Conservation (phyloP, 257 asterid genomes). For the Apocynum venetum region DNA sequence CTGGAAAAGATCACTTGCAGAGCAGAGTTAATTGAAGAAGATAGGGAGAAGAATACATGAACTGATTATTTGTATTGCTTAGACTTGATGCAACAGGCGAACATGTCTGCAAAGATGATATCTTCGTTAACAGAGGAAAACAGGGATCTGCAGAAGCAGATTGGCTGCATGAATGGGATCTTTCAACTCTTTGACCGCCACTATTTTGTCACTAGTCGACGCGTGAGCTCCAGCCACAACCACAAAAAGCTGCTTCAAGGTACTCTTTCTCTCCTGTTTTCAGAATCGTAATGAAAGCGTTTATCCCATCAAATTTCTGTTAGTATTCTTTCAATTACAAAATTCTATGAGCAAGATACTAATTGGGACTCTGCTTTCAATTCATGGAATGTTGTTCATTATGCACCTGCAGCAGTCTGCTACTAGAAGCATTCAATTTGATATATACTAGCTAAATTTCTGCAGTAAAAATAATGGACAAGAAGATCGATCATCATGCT, state of each 20-base stretch:
- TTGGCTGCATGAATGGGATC: conserved; percentile 94
- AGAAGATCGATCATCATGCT: neutral
- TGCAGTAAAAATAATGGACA: neutral
- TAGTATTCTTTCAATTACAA: neutral
- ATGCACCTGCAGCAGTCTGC: too few species aligned
- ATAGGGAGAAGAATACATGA: neutral
- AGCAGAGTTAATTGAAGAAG: conserved; percentile 12
- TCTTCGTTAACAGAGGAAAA: conserved; percentile 47
- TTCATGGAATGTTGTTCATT: too few species aligned
- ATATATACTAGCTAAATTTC: neutral
- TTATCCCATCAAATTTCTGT: neutral
- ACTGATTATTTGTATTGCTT: conserved; percentile 9
- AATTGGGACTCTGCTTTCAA: too few species aligned
- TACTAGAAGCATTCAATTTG: too few species aligned
- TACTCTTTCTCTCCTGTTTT: conserved; percentile 17
- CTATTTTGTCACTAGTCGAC: conserved; percentile 58
- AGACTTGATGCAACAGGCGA: conserved; percentile 18
- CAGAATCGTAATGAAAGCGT: neutral
- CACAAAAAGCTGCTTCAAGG: conserved; percentile 71
- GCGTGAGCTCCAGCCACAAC: conserved; percentile 34
- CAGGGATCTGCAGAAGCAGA: conserved; percentile 61
- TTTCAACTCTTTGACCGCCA: conserved; percentile 81
- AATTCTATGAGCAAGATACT: neutral
- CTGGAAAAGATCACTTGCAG: neutral
- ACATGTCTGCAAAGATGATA: conserved; percentile 51